phyloP scores from a whole-genome alignment of 352 stramenopile genomes.

The Pythium periplocum region DNA sequence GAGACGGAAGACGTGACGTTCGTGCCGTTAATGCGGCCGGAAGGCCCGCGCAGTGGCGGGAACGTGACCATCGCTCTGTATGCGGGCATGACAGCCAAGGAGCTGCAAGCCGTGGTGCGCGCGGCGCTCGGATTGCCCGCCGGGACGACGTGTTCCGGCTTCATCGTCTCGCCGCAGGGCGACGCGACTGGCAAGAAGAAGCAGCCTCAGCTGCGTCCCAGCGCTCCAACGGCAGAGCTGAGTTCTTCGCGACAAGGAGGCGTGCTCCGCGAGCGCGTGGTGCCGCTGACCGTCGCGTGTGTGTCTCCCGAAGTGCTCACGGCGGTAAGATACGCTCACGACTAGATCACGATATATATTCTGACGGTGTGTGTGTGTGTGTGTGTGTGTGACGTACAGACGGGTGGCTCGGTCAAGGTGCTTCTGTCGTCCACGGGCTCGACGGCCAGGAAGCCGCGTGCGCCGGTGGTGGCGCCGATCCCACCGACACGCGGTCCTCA shows the following conservation, averaged over 20 bases:
- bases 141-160: slow-evolving; percentile 24
- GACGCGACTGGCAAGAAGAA: not conserved
- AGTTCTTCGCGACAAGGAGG: not conserved
- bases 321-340: slow-evolving; percentile 3
- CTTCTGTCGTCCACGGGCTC: slow-evolving; percentile 4
- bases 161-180: slow-evolving; percentile 17
- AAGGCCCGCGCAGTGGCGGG: not conserved
- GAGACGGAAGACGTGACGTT: no score
- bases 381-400: no score
- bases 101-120: slow-evolving; percentile 40
- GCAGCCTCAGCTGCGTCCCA: no score
- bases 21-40: no score
- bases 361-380: no score
- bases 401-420: not conserved
- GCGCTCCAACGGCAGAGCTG: no score
- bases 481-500: not conserved
- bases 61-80: slow-evolving; percentile 43
- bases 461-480: slow-evolving; percentile 18
- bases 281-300: slow-evolving; percentile 62
- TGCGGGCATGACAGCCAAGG: slow-evolving; percentile 33
- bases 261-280: slow-evolving; percentile 22
- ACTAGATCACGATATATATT: no score
- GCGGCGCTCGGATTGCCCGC: slow-evolving; percentile 24
- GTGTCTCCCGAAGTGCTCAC: slow-evolving; percentile 37
- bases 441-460: slow-evolving; percentile 2